Conservation (phyloP, 169 alveolate genomes). For the Cryptosporidium sp. region DNA sequence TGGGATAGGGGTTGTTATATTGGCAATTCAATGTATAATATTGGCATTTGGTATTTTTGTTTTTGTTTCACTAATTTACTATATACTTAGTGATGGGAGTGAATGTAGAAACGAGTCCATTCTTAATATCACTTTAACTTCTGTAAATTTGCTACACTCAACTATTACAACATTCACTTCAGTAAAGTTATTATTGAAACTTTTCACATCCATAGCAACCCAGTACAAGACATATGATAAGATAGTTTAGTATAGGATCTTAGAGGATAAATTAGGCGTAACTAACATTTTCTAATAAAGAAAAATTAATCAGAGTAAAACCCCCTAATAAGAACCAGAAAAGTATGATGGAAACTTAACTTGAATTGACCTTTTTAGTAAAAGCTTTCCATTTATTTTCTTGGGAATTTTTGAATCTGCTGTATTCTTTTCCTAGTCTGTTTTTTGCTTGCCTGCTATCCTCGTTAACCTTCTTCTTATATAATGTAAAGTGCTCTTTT, state of each 20-base stretch:
- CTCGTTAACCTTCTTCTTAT: constrained; percentile 42
- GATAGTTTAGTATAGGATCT: background rate
- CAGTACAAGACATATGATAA: constrained; percentile 63
- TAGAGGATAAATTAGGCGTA: background rate
- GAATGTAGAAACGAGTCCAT: constrained; percentile 48
- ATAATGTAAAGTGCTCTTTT: constrained; percentile 48
- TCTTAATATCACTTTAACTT: constrained; percentile 40
- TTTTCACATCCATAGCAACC: constrained; percentile 43
- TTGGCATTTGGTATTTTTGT: constrained; percentile 61
- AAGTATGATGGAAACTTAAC: background rate
- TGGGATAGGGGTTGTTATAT: constrained; percentile 42
- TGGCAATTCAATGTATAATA: constrained; percentile 44
- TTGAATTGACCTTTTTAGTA: background rate
- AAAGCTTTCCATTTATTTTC: constrained; percentile 36
- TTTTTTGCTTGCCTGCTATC: constrained; percentile 6
- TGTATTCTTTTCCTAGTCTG: constrained; percentile 20
- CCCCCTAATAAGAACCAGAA: background rate
- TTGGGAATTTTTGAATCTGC: background rate
- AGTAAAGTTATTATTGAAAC: constrained; percentile 29
- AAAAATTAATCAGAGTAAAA: background rate
- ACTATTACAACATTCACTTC: constrained; percentile 58
- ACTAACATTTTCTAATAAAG: background rate
- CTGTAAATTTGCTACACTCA: constrained; percentile 38
- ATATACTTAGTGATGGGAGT: background rate
- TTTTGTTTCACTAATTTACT: constrained; percentile 19